phyloP scores from a whole-genome alignment of 192 early-diverging fungal genomes.

The Coemansia sp. region DNA sequence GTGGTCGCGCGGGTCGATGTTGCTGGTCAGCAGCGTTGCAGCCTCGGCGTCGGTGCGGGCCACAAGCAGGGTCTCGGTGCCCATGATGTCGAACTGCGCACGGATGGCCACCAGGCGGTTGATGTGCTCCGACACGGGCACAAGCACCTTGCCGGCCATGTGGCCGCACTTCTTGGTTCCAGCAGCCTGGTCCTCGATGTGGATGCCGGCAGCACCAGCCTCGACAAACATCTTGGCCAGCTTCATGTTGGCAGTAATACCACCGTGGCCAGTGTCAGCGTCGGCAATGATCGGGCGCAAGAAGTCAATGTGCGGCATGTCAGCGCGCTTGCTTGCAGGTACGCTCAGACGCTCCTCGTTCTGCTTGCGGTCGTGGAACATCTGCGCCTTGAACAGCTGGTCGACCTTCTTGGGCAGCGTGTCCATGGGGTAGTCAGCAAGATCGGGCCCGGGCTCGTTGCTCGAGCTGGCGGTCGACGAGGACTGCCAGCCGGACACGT shows the following conservation, averaged over 20 bases:
- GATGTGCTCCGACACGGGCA: constrained; percentile 96
- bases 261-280: constrained; percentile 97
- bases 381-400: constrained; percentile 95
- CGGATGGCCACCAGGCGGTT: constrained; percentile 93
- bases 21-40: constrained; percentile 92
- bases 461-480: constrained; percentile 91
- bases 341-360: constrained; percentile 79
- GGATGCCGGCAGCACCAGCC: constrained; percentile 93
- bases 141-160: constrained; percentile 99
- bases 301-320: constrained; percentile 77
- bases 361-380: constrained; percentile 97
- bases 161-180: constrained; percentile 99
- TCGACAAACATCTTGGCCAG: constrained; percentile 97
- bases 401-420: constrained; percentile 98
- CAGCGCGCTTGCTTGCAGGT: constrained; percentile 64
- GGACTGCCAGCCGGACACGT: constrained; percentile 98
- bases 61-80: constrained; percentile 89
- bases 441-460: constrained; percentile 97
- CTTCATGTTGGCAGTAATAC: constrained; percentile 97
- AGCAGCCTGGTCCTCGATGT: constrained; percentile 90
- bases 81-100: constrained; percentile 98
- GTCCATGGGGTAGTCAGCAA: constrained; percentile 98
- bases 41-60: constrained; percentile 97
- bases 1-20: constrained; percentile 95
- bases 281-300: constrained; percentile 95